Percentiles rank a stretch among this genome's conserved stretches.
Conservation (phyloP, 768 basidiomycete genomes). For the Boletus rubroflammeus region DNA sequence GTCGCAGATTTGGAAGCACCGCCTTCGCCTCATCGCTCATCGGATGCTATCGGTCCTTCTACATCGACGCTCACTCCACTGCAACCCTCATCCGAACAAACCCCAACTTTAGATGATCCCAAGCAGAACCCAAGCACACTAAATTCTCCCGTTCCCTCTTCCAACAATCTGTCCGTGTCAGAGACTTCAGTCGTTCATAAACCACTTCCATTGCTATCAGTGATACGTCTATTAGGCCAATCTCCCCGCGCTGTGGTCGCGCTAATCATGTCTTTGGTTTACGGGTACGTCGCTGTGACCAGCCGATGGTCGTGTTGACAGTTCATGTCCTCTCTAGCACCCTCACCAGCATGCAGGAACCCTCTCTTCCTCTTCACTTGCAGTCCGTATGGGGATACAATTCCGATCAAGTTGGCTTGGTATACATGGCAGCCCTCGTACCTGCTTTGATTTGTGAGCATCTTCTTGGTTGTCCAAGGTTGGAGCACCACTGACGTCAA, state of each 20-base stretch:
- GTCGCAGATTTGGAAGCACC: constrained; percentile 6
- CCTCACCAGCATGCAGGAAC: constrained; percentile 49
- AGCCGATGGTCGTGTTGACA: not conserved
- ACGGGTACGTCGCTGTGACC: constrained; percentile 43
- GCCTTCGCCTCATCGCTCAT: not conserved
- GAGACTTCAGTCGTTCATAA: constrained; percentile 16
- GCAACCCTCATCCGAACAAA: not conserved
- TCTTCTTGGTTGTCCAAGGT: not conserved
- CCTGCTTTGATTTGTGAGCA: constrained; percentile 62
- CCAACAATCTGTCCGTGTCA: not conserved
- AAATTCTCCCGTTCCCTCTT: not conserved
- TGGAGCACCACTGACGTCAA: not conserved
- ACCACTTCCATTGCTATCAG: constrained; percentile 38
- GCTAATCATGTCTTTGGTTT: constrained; percentile 44
- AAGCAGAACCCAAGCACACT: not conserved
- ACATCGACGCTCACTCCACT: not conserved
- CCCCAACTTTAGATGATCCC: not conserved
- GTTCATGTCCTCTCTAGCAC: constrained; percentile 33
- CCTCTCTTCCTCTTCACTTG: constrained; percentile 54
- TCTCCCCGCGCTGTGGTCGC: constrained; percentile 50
- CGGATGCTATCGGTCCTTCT: not conserved
- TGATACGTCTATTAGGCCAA: constrained; percentile 40
- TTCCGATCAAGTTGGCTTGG: constrained; percentile 56
- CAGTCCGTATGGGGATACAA: constrained; percentile 46
- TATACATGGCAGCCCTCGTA: constrained; percentile 61